Percentiles rank a stretch among this genome's conserved stretches.
Conservation (phyloP, 495 filamentous ascomycete genomes). For the Chaetomium tenue region DNA sequence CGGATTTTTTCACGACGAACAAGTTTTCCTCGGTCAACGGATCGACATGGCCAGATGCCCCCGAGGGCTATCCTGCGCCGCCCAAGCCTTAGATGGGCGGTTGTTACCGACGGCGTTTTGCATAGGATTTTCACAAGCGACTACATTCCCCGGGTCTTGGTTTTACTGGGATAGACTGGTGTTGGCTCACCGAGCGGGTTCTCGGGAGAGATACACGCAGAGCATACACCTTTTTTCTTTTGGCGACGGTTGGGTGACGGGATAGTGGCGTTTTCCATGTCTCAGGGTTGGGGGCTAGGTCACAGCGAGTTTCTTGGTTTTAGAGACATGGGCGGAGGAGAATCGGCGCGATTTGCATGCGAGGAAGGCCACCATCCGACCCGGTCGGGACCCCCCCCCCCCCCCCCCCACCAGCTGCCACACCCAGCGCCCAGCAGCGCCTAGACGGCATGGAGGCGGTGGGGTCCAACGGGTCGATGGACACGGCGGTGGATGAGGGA, state of each 20-base stretch:
- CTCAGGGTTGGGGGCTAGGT: not conserved
- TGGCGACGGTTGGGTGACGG: not conserved
- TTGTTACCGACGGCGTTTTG: not conserved
- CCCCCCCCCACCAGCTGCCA: no score
- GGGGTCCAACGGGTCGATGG: not conserved
- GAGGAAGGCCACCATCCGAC: not conserved
- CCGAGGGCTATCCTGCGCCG: not conserved
- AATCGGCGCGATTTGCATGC: not conserved
- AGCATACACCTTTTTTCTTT: slow-evolving; percentile 4
- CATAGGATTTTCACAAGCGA: slow-evolving; percentile 9
- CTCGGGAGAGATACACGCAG: not conserved
- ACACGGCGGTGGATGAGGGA: not conserved
- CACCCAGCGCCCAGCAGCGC: not conserved
- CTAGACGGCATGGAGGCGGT: not conserved
- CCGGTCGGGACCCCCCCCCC: not conserved
- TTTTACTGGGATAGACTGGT: slow-evolving; percentile 16
- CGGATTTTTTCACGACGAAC: not conserved
- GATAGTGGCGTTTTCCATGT: slow-evolving; percentile 6
- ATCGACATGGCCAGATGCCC: not conserved
- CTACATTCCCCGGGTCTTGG: slow-evolving; percentile 13
- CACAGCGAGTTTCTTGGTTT: slow-evolving; percentile 3
- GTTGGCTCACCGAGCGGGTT: slow-evolving; percentile 12
- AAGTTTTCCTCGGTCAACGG: not conserved
- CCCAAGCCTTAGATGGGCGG: slow-evolving; percentile 8
- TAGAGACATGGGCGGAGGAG: slow-evolving; percentile 7